Evolutionary conservation across 1,284 basidiomycete species (phyloP).

Genomic region (Exobasidium rhododendri): DNA sequence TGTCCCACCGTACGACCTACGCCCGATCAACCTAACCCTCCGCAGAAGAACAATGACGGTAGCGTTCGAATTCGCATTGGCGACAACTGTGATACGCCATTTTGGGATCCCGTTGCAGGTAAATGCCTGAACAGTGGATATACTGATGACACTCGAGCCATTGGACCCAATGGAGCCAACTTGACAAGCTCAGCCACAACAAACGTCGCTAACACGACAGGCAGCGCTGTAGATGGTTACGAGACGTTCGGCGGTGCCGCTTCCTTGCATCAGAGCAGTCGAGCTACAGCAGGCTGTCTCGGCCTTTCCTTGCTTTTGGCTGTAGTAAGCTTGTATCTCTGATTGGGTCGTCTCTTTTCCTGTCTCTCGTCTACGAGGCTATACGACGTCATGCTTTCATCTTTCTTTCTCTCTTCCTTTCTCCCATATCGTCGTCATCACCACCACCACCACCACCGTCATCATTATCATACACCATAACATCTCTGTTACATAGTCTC

Average conservation of each 20-base stretch:
- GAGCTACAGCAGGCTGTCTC: not conserved
- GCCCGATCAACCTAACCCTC: slow-evolving; percentile 42
- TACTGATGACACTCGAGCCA: slow-evolving; percentile 38
- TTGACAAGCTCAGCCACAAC: slow-evolving; percentile 11
- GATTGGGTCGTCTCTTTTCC: too few species aligned
- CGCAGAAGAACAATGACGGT: slow-evolving; percentile 45
- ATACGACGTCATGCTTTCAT: too few species aligned
- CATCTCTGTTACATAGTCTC: too few species aligned
- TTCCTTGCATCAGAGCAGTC: not conserved
- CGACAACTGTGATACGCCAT: slow-evolving; percentile 42
- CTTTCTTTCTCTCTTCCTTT: too few species aligned
- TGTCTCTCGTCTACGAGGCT: too few species aligned
- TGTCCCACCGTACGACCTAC: slow-evolving; percentile 41
- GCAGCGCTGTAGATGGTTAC: not conserved
- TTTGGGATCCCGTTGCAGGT: slow-evolving; percentile 45
- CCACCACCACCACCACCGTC: not conserved
- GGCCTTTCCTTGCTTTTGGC: not conserved
- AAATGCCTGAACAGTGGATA: slow-evolving; percentile 42
- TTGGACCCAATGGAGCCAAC: slow-evolving; percentile 22
- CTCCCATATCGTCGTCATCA: not conserved
- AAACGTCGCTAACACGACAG: not conserved
- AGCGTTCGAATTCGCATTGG: slow-evolving; percentile 36
- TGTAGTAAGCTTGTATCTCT: not conserved
- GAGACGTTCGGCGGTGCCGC: not conserved
- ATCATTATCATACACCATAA: not conserved